Conservation (phyloP, 106 monocot genomes). For the Acanthochlamys bracteata region DNA sequence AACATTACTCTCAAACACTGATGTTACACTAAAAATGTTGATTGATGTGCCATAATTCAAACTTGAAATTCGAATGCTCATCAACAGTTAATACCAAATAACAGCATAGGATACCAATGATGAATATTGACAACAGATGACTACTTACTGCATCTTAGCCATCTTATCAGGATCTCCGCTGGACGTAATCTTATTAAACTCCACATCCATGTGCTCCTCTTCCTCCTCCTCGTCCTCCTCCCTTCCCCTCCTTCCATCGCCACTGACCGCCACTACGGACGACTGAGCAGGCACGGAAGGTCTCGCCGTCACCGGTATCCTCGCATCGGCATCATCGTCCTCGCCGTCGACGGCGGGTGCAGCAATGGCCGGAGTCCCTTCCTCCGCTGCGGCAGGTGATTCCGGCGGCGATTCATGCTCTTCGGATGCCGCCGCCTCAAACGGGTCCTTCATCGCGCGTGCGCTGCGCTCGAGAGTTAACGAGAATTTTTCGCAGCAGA, state of each 20-base stretch:
- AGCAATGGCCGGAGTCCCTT: constrained; percentile 17
- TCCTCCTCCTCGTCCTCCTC: constrained; percentile 87
- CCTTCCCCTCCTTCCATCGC: constrained; percentile 21
- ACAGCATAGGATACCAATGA: too few relatives aligned
- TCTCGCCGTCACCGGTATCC: not conserved
- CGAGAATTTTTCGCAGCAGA: not conserved
- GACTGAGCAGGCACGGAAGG: constrained; percentile 8
- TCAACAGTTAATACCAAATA: too few relatives aligned
- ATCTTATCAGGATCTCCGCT: constrained; percentile 71
- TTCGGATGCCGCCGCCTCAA: constrained; percentile 70
- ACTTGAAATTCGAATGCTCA: too few relatives aligned
- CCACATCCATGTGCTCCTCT: constrained; percentile 80
- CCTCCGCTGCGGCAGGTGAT: constrained; percentile 49
- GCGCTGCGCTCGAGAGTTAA: not conserved
- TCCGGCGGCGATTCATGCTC: constrained; percentile 83
- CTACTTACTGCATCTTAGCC: constrained; percentile 75
- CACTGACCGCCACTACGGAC: constrained; percentile 2
- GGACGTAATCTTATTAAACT: constrained; percentile 58
- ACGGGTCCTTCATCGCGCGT: constrained; percentile 77
- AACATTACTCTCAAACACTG: too few relatives aligned
- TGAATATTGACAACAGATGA: too few relatives aligned
- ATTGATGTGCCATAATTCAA: too few relatives aligned
- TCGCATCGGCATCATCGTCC: constrained; percentile 32
- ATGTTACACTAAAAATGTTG: too few relatives aligned
- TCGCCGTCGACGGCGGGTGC: constrained; percentile 13